These are phyloP conservation scores for Tripterygium wilfordii DNA, from an alignment of 177 flowering plant genomes.

Conservation along the genomic window DNA sequence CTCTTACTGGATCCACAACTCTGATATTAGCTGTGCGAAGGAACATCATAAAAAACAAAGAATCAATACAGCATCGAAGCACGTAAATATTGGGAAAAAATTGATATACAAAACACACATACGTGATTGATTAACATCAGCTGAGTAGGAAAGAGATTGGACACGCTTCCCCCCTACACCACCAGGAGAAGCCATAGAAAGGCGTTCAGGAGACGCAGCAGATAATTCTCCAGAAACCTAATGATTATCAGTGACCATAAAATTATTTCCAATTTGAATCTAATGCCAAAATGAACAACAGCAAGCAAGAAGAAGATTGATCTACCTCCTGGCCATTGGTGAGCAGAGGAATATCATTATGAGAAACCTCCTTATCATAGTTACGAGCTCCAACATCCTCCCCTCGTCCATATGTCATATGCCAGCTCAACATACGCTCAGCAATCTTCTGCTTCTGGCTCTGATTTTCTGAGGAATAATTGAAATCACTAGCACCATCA, in stretches of 20 bases:
- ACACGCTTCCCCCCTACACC: slow-evolving; percentile 8
- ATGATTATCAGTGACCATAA: too few relatives aligned
- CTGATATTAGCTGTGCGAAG: slow-evolving; percentile 51
- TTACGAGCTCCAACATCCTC: slow-evolving; percentile 11
- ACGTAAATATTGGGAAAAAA: too few relatives aligned
- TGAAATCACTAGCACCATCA: slow-evolving; percentile 1
- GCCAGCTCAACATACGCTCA: slow-evolving; percentile 10
- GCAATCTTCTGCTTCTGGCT: slow-evolving; percentile 5
- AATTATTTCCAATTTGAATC: too few relatives aligned
- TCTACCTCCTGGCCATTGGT: slow-evolving; percentile 4
- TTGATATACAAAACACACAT: too few relatives aligned
- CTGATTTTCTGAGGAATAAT: slow-evolving; percentile 1
- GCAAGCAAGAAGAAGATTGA: background rate
- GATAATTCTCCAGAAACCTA: slow-evolving; percentile 16
- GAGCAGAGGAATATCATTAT: slow-evolving; percentile 13
- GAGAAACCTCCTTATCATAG: slow-evolving; percentile 20
- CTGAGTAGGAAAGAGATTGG: background rate
- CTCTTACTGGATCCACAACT: slow-evolving; percentile 52
- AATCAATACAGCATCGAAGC: background rate
- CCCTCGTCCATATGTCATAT: slow-evolving; percentile 7
- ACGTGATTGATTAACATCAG: too few relatives aligned
- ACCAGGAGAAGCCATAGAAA: slow-evolving; percentile 17
- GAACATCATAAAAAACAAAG: slow-evolving; percentile 1
- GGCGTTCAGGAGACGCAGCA: slow-evolving; percentile 13
- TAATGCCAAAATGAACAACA: background rate